These are phyloP conservation scores for Rhodotorula sp. DNA, from an alignment of 1,284 basidiomycete species.

Conservation along the genomic window DNA sequence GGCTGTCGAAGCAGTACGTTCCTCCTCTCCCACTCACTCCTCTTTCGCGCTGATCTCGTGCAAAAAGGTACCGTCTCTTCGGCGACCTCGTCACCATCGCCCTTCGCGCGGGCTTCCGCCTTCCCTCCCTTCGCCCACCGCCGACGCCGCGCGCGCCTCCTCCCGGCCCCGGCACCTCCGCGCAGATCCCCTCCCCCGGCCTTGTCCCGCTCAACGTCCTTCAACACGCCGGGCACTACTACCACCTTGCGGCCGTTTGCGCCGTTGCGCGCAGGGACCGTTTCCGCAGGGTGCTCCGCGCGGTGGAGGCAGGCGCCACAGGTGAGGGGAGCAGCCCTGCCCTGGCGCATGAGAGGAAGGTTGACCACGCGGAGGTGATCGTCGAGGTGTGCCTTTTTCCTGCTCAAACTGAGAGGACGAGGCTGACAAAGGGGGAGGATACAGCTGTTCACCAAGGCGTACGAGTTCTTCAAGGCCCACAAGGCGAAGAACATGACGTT, in stretches of 20 bases:
- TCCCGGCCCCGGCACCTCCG: conserved; percentile 43
- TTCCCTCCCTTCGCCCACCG: conserved; percentile 59
- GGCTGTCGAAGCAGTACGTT: conserved; percentile 85
- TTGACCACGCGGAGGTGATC: conserved; percentile 77
- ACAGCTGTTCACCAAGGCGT: conserved; percentile 86
- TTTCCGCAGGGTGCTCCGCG: conserved; percentile 59
- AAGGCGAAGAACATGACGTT: conserved; percentile 69
- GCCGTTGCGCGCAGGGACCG: conserved; percentile 71
- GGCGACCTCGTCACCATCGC: conserved; percentile 85
- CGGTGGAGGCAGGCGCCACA: conserved; percentile 28
- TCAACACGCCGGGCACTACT: conserved; percentile 88
- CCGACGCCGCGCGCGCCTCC: conserved; percentile 34
- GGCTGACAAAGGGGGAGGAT: no score
- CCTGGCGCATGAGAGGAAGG: conserved; percentile 81
- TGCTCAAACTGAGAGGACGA: background rate
- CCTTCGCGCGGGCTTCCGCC: conserved; percentile 60
- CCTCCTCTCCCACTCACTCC: background rate
- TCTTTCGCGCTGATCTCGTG: background rate
- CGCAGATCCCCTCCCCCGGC: conserved; percentile 24
- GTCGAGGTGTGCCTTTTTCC: conserved; percentile 64
- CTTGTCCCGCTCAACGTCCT: conserved; percentile 60
- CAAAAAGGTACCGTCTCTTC: conserved; percentile 72
- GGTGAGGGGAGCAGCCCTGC: conserved; percentile 46
- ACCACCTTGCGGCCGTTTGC: conserved; percentile 80
- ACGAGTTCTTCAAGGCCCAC: conserved; percentile 82